Percentiles rank a stretch among this genome's conserved stretches.
Conservation (phyloP, 208 protist species). For the Wallacemonas rigidus region DNA sequence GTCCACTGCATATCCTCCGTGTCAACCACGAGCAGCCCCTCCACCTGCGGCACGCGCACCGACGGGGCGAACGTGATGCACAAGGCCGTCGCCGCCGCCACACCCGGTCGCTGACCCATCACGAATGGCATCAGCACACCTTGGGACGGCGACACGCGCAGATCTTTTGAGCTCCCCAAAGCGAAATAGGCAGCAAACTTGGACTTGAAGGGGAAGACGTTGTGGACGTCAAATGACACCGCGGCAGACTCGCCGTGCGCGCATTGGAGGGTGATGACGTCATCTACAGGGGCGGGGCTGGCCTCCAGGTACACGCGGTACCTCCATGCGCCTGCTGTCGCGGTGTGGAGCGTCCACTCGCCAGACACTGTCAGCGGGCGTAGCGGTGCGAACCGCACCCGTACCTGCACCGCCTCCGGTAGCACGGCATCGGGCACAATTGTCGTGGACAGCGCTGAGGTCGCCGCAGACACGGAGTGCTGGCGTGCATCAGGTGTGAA, state of each 20-base stretch:
- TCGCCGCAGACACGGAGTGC: conserved; percentile 40
- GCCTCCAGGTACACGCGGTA: conserved; percentile 86
- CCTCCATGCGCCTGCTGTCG: conserved; percentile 71
- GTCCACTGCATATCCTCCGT: conserved; percentile 94
- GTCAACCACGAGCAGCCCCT: conserved; percentile 86
- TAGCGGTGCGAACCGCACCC: conserved; percentile 74
- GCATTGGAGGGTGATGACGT: conserved; percentile 77
- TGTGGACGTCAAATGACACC: conserved; percentile 86
- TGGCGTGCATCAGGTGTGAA: conserved; percentile 56
- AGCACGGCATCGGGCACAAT: conserved; percentile 27
- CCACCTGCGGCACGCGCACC: conserved; percentile 67
- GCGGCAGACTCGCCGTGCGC: conserved; percentile 51
- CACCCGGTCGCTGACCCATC: conserved; percentile 40
- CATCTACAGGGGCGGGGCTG: conserved; percentile 72
- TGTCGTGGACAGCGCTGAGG: conserved; percentile 37
- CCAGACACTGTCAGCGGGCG: conserved; percentile 72
- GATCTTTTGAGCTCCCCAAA: conserved; percentile 75
- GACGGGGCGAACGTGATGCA: conserved; percentile 63
- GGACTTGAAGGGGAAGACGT: conserved; percentile 82
- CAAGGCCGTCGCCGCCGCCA: conserved; percentile 41
- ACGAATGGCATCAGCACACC: conserved; percentile 81
- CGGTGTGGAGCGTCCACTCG: conserved; percentile 62
- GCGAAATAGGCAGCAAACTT: conserved; percentile 90
- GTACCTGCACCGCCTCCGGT: conserved; percentile 44
- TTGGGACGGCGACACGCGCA: conserved; percentile 69